Conservation (phyloP, 495 filamentous ascomycete genomes). For the Neurospora intermedia region DNA sequence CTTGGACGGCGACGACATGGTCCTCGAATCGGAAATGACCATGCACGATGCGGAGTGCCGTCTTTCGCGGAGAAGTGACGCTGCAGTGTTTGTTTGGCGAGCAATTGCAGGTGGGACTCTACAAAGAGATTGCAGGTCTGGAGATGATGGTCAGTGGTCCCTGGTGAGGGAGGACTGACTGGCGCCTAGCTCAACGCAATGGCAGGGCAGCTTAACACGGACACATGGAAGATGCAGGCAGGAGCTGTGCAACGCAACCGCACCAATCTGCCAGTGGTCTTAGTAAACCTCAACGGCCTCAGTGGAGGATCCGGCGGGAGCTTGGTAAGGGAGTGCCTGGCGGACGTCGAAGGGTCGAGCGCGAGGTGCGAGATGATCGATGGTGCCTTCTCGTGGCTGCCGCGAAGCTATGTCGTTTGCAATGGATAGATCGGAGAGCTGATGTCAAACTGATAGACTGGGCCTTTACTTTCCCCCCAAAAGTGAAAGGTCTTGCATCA, state of each 20-base stretch:
- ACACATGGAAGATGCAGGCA: not conserved
- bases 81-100: conserved; percentile 10
- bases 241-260: not conserved
- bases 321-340: not conserved
- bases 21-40: conserved; percentile 21
- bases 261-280: not conserved
- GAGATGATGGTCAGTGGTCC: not conserved
- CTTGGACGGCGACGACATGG: conserved; percentile 47
- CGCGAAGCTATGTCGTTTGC: not conserved
- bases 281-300: not conserved
- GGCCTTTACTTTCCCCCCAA: not conserved
- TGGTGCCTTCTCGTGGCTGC: not conserved
- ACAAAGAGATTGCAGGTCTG: conserved; percentile 16
- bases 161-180: not conserved
- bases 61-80: conserved; percentile 15
- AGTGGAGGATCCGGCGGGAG: not conserved
- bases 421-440: not conserved
- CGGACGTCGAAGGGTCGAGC: not conserved
- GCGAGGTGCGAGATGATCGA: not conserved
- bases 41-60: conserved; percentile 5
- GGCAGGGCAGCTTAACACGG: not conserved
- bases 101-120: conserved; percentile 10
- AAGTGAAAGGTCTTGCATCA: not conserved
- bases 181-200: not conserved
- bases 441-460: not conserved